A percentile compares a stretch with the other conserved stretches of the same genome.
phyloP scores from a whole-genome alignment of 768 basidiomycete genomes.

The Baorangia bicolor region DNA sequence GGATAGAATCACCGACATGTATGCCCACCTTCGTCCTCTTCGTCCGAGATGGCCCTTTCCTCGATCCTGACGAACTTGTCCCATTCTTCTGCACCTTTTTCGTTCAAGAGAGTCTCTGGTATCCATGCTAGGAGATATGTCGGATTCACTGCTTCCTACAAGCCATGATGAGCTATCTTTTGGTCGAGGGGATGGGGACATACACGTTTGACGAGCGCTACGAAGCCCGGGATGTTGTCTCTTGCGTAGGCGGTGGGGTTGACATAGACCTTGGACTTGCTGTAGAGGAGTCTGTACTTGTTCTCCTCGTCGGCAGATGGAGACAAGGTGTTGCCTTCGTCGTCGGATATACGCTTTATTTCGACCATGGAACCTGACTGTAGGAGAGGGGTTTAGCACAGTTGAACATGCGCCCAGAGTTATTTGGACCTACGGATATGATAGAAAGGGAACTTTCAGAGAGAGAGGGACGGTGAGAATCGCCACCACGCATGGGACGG shows the following conservation, averaged over 20 bases:
- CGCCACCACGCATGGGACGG: constrained; percentile 17
- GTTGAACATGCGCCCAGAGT: background rate
- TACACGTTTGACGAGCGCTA: constrained; percentile 87
- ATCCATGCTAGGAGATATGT: constrained; percentile 90
- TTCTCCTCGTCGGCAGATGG: constrained; percentile 46
- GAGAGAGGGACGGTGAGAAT: constrained; percentile 32
- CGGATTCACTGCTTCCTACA: constrained; percentile 71
- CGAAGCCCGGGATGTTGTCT: constrained; percentile 94
- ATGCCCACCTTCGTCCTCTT: constrained; percentile 70
- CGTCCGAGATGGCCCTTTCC: constrained; percentile 53
- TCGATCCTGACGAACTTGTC: constrained; percentile 89
- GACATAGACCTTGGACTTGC: constrained; percentile 93
- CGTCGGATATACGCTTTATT: constrained; percentile 48
- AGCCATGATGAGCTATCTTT: constrained; percentile 7
- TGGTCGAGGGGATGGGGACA: constrained; percentile 27
- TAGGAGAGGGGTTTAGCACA: constrained; percentile 6
- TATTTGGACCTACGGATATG: constrained; percentile 41
- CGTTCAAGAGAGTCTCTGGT: constrained; percentile 79
- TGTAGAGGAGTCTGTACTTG: constrained; percentile 76
- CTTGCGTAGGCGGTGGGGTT: constrained; percentile 89
- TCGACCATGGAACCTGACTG: constrained; percentile 71
- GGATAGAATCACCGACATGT: background rate
- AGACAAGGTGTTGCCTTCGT: constrained; percentile 15
- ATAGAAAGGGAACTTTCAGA: constrained; percentile 48
- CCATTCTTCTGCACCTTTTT: constrained; percentile 82